phyloP scores from a whole-genome alignment of 106 monocot genomes.

The Allium sativum region DNA sequence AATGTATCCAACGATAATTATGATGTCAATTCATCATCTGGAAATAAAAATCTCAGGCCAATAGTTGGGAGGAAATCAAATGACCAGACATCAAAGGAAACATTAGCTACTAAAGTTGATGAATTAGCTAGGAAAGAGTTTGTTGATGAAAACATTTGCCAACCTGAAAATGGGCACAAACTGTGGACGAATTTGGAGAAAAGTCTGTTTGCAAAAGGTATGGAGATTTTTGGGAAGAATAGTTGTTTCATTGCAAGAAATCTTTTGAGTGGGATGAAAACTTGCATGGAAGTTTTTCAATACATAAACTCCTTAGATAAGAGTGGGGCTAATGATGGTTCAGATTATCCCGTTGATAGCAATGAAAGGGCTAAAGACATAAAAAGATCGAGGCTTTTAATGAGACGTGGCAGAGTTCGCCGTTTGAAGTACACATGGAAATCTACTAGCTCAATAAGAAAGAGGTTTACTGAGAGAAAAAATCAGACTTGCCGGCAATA shows the following conservation, averaged over 20 bases:
- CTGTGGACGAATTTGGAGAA: constrained; percentile 81
- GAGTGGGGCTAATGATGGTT: constrained; percentile 43
- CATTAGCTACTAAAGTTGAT: constrained; percentile 22
- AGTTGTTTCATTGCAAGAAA: constrained; percentile 97
- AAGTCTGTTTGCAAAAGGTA: constrained; percentile 66
- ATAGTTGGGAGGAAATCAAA: constrained; percentile 25
- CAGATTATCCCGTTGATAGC: constrained; percentile 53
- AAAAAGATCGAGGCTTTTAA: constrained; percentile 74
- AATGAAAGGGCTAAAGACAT: constrained; percentile 61
- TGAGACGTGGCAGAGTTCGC: constrained; percentile 90
- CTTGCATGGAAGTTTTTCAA: constrained; percentile 67
- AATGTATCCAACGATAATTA: constrained; percentile 36
- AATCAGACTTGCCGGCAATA: constrained; percentile 95
- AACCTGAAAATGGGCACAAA: constrained; percentile 22
- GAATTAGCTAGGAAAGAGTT: constrained; percentile 60
- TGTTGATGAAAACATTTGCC: constrained; percentile 67
- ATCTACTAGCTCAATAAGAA: constrained; percentile 86
- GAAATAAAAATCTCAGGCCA: constrained; percentile 20
- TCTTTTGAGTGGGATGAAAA: constrained; percentile 91
- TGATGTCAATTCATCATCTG: constrained; percentile 36
- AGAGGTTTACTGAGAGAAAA: constrained; percentile 83
- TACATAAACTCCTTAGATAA: constrained; percentile 71
- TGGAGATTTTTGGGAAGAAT: constrained; percentile 90
- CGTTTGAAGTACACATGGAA: constrained; percentile 96
- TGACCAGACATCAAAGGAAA: constrained; percentile 25